Conservation (phyloP, 345 rosid genomes). For the Eucalyptus marginata region DNA sequence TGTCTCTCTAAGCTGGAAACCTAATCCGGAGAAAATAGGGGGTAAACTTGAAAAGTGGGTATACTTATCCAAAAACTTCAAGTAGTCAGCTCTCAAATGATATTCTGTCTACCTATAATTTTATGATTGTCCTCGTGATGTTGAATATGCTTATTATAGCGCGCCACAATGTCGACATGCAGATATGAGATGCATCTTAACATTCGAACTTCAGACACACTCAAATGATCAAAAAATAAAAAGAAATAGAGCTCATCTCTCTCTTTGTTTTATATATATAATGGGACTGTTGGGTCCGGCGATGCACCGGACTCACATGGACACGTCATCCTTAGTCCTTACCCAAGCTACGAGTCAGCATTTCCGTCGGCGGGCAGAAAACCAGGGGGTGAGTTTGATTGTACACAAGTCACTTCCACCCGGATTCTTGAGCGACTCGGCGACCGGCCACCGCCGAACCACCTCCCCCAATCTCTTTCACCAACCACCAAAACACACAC, state of each 20-base stretch:
- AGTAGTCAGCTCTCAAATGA: neutral
- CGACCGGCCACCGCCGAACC: neutral
- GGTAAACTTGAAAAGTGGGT: neutral
- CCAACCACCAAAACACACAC: neutral
- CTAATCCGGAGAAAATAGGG: neutral
- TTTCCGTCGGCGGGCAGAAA: no score
- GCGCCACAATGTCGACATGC: neutral
- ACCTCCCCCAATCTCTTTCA: neutral
- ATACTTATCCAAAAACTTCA: neutral
- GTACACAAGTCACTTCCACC: neutral
- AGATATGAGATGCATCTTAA: neutral
- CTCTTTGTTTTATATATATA: neutral
- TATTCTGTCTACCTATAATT: neutral
- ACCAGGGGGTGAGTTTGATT: neutral
- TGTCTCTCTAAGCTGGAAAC: neutral
- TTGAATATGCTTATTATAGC: neutral
- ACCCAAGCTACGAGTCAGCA: neutral
- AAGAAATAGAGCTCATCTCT: neutral
- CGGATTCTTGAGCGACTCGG: neutral
- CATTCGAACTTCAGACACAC: rapidly evolving
- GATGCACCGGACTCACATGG: neutral
- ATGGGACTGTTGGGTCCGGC: neutral
- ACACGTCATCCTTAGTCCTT: neutral
- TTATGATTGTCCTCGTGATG: neutral
- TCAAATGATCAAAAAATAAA: neutral